Evolutionary conservation across 1,284 basidiomycete species (phyloP), one percentile per base, ranked within the genome.

Genomic region (Pisolithus thermaeus): DNA sequence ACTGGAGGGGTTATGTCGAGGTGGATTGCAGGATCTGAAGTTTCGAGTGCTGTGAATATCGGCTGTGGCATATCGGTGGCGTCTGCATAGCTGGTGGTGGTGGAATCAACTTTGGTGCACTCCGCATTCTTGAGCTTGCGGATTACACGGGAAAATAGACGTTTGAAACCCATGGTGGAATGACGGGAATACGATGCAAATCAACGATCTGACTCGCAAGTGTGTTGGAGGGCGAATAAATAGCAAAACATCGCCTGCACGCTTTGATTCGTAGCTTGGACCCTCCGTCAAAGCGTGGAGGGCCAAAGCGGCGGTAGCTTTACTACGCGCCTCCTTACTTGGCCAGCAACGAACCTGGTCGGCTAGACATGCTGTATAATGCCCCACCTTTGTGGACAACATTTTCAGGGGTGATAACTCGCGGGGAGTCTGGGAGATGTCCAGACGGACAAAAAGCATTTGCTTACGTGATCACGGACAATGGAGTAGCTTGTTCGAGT

Each of bases 131-230:
- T 40, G 7, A 40, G 43, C 16, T 20, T 52, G 14, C 44, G 43
- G 42, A 52, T 30, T 7, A 52, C 30, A 22, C 51, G 52, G 28
- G 50, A 22, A 23, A 52, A 30, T 7, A 52, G 9, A 39, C 27
- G 50, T 46, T 52, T 52, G 51, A 52, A 18, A 18, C 7, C 22
- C 32, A 35, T 41, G 39, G 23, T 41, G 23, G 39, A 41, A 14
- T 12, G 32, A 35, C 12, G 32, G 4, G 32, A 12, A 35, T 35
- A 12, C 4, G 32, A 35, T 4, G 32, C 12, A 1, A 35, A 35
- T 5, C 12, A 14, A 35, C 5, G 32, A 14, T 4, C 5, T 35
- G 32, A 35, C 5, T 5, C 4, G 11, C 32, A 12, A 35, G 32
- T 35, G 12, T 14, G 5, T 7, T 11, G 6, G n/a, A 9, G n/a